Evolutionary conservation across 2,329 filamentous ascomycete genomes (phyloP), one percentile per base, ranked within the genome.

Genomic region (Aspergillus arachidicola): DNA sequence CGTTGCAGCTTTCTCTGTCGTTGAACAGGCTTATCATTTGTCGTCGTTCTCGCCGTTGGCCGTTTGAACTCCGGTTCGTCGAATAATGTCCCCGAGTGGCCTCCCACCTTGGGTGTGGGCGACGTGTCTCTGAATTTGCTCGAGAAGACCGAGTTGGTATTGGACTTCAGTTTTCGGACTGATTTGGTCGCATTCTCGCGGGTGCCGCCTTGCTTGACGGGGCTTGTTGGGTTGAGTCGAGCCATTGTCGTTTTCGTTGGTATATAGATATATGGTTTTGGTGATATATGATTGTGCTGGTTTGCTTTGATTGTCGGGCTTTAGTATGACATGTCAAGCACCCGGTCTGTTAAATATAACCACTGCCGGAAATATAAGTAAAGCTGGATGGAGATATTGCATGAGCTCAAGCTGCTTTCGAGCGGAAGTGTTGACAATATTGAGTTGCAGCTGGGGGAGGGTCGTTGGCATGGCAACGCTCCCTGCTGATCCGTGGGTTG

Each of bases 171-270:
- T 21, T 43, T 54, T 32, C 34, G 46, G 36, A 59, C 34, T 2
- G 58, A 51, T 59, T 30, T 59, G 19, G 56, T 45, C 46, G 19
- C 21, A n/a, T 32, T 32, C 9, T 51, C 48, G 10, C 48, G 48
- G 4, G 28, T 36, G 12, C 57, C 32, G 14, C 56, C 54, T n/a
- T 62, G 64, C 23, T 68, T 69, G 34, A 63, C 48, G 9, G 70
- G 66, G 14, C 64, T 70, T 16, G 66, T 57, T 7, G 72, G 68
- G 60, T 74, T 74, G 58, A 74, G 64, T 62, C 72, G 66, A 43
- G 72, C 72, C 72, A 74, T 75, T 21, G 51, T 69, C 23, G 34
- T 10, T 55, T 36, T 36, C 45, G 9, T 28, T 56, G 21, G n/a
- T 36, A 12, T 55, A 26, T 38, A 5, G n/a, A 26, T 38, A 21